phyloP scores from a whole-genome alignment of 495 filamentous ascomycete species.

The Parathielavia hyrcaniae region DNA sequence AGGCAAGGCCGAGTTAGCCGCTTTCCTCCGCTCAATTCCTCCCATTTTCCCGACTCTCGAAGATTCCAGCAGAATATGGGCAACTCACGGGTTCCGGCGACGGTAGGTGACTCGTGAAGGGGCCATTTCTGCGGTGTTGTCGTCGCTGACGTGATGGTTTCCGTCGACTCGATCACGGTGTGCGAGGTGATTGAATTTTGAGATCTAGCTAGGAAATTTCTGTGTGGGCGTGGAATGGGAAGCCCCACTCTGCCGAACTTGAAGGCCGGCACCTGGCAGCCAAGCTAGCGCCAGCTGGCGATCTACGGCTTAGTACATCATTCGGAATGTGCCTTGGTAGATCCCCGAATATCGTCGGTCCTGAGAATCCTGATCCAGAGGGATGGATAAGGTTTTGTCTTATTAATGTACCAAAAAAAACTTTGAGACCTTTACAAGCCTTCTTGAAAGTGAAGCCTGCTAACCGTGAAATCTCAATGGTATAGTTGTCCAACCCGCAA shows the following conservation, averaged over 20 bases:
- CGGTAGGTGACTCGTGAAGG: slow-evolving; percentile 58
- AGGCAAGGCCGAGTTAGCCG: slow-evolving; percentile 23
- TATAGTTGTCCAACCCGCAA: too few species aligned
- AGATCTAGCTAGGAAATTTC: slow-evolving; percentile 33
- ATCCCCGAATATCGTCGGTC: slow-evolving; percentile 2
- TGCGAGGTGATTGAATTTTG: slow-evolving; percentile 45
- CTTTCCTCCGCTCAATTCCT: slow-evolving; percentile 12
- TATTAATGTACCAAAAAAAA: too few species aligned
- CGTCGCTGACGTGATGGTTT: slow-evolving; percentile 46
- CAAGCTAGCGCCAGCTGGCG: background rate
- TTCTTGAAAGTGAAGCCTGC: too few species aligned
- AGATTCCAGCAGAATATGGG: slow-evolving; percentile 11
- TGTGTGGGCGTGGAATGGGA: slow-evolving; percentile 34
- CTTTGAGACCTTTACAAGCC: too few species aligned
- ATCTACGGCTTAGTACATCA: slow-evolving; percentile 1
- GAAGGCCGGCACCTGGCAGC: slow-evolving; percentile 15
- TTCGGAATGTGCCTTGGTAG: too few species aligned
- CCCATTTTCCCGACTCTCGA: background rate
- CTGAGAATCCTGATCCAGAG: background rate
- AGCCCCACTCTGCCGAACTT: slow-evolving; percentile 25
- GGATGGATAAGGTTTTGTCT: background rate
- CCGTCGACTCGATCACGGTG: slow-evolving; percentile 41
- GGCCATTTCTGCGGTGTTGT: slow-evolving; percentile 58
- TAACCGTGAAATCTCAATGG: too few species aligned
- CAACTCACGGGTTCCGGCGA: slow-evolving; percentile 84